Conservation (phyloP, 192 early-diverging fungal genomes). For the Podila horticola region DNA sequence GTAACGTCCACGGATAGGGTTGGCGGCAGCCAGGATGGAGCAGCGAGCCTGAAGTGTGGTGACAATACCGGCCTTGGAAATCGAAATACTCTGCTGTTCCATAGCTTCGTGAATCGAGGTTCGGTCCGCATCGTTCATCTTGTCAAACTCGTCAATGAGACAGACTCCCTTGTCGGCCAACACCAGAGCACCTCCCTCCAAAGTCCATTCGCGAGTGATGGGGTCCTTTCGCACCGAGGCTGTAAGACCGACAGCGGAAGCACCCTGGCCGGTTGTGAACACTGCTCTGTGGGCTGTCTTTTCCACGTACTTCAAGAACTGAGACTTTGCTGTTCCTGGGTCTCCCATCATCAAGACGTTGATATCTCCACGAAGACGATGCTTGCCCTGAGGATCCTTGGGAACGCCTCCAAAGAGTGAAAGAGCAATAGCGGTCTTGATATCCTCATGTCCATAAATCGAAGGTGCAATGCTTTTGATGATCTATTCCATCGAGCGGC, state of each 20-base stretch:
- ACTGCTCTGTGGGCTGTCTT: slow-evolving; percentile 87
- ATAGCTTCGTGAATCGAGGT: slow-evolving; percentile 96
- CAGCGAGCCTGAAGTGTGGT: slow-evolving; percentile 88
- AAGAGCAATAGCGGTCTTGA: slow-evolving; percentile 93
- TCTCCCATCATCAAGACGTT: slow-evolving; percentile 95
- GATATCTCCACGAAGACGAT: slow-evolving; percentile 96
- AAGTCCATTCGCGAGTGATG: slow-evolving; percentile 88
- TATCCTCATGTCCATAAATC: slow-evolving; percentile 98
- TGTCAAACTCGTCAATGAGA: slow-evolving; percentile 92
- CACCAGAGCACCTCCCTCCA: slow-evolving; percentile 90
- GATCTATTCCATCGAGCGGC: slow-evolving; percentile 59
- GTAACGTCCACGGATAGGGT: slow-evolving; percentile 87
- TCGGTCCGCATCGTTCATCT: slow-evolving; percentile 91
- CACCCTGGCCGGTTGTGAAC: slow-evolving; percentile 89
- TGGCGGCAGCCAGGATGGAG: slow-evolving; percentile 83
- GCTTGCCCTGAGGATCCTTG: slow-evolving; percentile 95
- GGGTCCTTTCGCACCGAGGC: slow-evolving; percentile 87
- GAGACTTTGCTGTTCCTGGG: slow-evolving; percentile 89
- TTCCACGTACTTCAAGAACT: slow-evolving; percentile 88
- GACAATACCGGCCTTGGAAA: slow-evolving; percentile 90
- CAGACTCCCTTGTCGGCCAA: slow-evolving; percentile 90
- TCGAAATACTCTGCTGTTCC: slow-evolving; percentile 91
- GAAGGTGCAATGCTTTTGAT: slow-evolving; percentile 96
- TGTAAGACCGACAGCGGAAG: slow-evolving; percentile 86
- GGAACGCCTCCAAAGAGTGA: slow-evolving; percentile 96